A percentile compares a stretch with the other conserved stretches of the same genome.
Evolutionary conservation across 805 yeast species (phyloP).

Genomic region (Yarrowia sp.): DNA sequence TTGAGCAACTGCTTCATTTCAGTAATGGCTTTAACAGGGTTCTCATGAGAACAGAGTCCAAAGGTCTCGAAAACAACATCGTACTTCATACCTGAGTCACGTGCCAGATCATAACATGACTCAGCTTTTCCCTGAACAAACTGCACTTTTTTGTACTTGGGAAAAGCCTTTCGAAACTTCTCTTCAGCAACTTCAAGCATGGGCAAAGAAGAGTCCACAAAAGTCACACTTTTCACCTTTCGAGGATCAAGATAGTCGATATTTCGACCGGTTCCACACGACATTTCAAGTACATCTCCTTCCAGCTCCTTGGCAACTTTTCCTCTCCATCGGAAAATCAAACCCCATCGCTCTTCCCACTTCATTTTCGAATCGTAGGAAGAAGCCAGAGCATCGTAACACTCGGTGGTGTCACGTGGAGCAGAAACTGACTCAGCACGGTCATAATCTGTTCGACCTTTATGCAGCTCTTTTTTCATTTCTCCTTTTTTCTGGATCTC

Average conservation of each 20-base stretch:
- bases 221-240: conserved; percentile 68
- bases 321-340: conserved; percentile 57
- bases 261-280: conserved; percentile 96
- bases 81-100: conserved; percentile 50
- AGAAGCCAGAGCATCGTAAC: conserved; percentile 50
- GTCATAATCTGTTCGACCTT: conserved; percentile 14
- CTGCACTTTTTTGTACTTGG: conserved; percentile 68
- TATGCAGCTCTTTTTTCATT: neutral
- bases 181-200: conserved; percentile 81
- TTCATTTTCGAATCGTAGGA: conserved; percentile 80
- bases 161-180: conserved; percentile 67
- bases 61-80: conserved; percentile 93
- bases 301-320: conserved; percentile 73
- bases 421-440: conserved; percentile 9
- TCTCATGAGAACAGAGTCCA: conserved; percentile 93
- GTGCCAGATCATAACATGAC: conserved; percentile 61
- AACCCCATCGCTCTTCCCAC: conserved; percentile 58
- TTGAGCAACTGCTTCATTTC: conserved; percentile 71
- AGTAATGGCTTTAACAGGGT: conserved; percentile 77
- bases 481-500: conserved; percentile 17
- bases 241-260: conserved; percentile 67
- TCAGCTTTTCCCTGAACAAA: conserved; percentile 91
- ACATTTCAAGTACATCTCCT: conserved; percentile 92
- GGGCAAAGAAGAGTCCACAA: conserved; percentile 75
- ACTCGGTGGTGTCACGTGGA: conserved; percentile 24